Base-by-base conservation (phyloP, 2,329 filamentous ascomycete genomes). In the Talaromyces rugulosus region DNA sequence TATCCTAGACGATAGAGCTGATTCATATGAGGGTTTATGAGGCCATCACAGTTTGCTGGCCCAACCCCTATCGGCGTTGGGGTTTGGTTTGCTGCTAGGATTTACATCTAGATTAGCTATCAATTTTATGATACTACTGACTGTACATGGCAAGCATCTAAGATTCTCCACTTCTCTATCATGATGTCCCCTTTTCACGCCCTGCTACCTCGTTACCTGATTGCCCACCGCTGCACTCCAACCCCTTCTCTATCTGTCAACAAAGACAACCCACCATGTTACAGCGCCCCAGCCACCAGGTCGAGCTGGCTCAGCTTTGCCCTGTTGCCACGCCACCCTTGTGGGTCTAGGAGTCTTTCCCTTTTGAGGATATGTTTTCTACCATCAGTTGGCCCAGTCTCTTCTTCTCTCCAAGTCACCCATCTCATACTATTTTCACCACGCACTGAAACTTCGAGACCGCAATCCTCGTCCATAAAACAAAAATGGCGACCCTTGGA, bases 1-100 rank as follows among this genome's bases (percentile, higher is more conserved):
- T 99, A 78, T 92, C 89, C 58, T 89, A 73, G 75, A 66, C 61
- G 60, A 66, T 36, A 31, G 3, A 23, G 14, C 44, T 47, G n/a
- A 8, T 9, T 47, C 8, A 27, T 47, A 23, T 27, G 44, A 27
- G 6, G 5, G 7, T 18, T 18, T 47, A 23, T 4, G 9, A 27
- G 16, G 11, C 1, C 23, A 28, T 52, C 23, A 3, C 31, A 28
- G 9, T 5, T 23, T 16, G 23, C 12, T 12, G 11, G 6, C 6
- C 23, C 50, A 36, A 44, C 44, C 30, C 44, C 18, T 59, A 27
- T 6, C 27, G 16, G 27, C 58, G 40, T 42, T 59, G 58, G 44
- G 14, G n/a, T 4, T 47, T 51, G 5, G n/a, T 50, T 42, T 54
- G 50, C 14, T 40, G 2, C 36, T 40, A 40, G 12, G 34, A 14